Evolutionary conservation across 805 yeast species (phyloP), one percentile per base, ranked within the genome.

Genomic region (Candida dajiaensis): DNA sequence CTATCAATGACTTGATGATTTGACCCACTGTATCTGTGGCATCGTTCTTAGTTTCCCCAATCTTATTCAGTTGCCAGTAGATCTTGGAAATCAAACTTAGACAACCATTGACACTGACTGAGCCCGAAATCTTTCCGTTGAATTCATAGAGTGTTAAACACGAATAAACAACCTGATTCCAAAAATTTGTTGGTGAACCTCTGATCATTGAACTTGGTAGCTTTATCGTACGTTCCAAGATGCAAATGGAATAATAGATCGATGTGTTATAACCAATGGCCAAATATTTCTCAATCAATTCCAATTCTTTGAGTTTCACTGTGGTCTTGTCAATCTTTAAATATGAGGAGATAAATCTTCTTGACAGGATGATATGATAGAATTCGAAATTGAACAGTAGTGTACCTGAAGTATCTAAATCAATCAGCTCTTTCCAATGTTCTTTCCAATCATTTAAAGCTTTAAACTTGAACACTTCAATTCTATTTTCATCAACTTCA

Each of bases 11-110:
- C 52, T 72, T 73, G 41, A 80, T 73, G 41, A 80, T 74, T 44
- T 71, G 71, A 2, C 83, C 82, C 35, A 80, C 79, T 6, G 80
- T 77, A 47, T 76, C 81, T 0, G 83, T 78, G 3, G 80, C 81
- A 56, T 78, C 83, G 51, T 77, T 78, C 54, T 70, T 69, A 46
- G 71, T 71, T 48, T 77, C 81, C 2, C 83, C 83, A 49, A 77
- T 72, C 25, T 76, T 71, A 49, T 74, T 77, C 50, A 80, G 59
- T 51, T 76, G 80, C 83, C 83, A 80, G 50, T 78, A 80, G 9
- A 76, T 71, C 45, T 69, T 68, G 0, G 82, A 71, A 39, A 80
- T 76, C 11, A 77, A 56, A 50, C 66, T 74, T 39, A 79, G 53
- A 2, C 76, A 58, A 47, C 45, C 33, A 16, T 62, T 66, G 20